These are phyloP conservation scores for Dimocarpus longan DNA, from an alignment of 345 rosid species.

Conservation along the genomic window DNA sequence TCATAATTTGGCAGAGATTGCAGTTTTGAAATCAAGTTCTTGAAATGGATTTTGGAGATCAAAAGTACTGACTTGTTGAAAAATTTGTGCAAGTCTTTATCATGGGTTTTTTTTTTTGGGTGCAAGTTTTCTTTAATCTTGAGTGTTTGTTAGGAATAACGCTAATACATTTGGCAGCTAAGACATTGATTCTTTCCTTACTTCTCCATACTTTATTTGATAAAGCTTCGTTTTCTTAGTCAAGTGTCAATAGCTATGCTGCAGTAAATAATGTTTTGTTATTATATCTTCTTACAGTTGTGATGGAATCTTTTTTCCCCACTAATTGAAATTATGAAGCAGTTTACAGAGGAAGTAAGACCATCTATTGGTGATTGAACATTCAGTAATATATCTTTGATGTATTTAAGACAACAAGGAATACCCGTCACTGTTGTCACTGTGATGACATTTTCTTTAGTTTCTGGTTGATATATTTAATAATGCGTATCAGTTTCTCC, in stretches of 20 bases:
- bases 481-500: not conserved
- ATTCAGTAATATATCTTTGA: not conserved
- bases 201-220: not conserved
- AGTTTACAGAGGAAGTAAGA: not conserved
- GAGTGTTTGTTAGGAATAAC: not conserved
- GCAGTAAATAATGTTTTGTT: not conserved
- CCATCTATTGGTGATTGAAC: not conserved
- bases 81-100: not conserved
- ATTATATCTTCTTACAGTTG: not conserved
- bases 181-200: not conserved
- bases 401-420: not conserved
- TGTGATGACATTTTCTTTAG: conserved; percentile 1
- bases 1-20: not conserved
- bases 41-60: not conserved
- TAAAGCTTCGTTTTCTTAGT: not conserved
- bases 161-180: not conserved
- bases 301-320: not conserved
- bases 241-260: not conserved
- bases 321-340: not conserved
- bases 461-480: not conserved
- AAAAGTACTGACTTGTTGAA: not conserved
- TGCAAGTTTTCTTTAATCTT: not conserved
- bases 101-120: not conserved
- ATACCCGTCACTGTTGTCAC: not conserved
- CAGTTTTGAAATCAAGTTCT: not conserved